Conservation (phyloP, 2,329 filamentous ascomycete genomes). For the Thyridium curvatum region DNA sequence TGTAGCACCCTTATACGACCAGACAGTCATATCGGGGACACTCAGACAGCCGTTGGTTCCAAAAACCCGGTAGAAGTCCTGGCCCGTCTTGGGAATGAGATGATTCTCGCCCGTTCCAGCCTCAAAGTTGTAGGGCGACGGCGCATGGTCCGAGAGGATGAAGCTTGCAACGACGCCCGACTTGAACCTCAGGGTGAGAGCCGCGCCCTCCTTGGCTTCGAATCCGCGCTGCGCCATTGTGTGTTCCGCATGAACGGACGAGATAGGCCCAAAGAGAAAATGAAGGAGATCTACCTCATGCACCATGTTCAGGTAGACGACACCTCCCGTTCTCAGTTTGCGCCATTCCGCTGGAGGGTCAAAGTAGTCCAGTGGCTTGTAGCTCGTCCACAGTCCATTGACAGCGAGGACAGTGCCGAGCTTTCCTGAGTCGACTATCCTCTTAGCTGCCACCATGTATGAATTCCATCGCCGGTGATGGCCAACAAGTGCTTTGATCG, state of each 20-base stretch:
- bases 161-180: constrained; percentile 52
- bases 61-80: constrained; percentile 48
- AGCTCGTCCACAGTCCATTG: constrained; percentile 46
- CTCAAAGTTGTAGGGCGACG: constrained; percentile 49
- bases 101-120: constrained; percentile 54
- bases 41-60: constrained; percentile 43
- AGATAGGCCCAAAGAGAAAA: constrained; percentile 46
- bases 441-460: constrained; percentile 43
- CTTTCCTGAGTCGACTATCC: constrained; percentile 26
- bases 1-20: constrained; percentile 30
- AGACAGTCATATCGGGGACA: constrained; percentile 45
- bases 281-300: constrained; percentile 55
- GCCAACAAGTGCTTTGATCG: constrained; percentile 34
- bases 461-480: constrained; percentile 56
- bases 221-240: constrained; percentile 34
- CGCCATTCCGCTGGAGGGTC: constrained; percentile 37
- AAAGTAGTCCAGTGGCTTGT: constrained; percentile 46
- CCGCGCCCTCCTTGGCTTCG: constrained; percentile 49
- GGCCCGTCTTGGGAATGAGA: constrained; percentile 32
- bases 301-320: constrained; percentile 50
- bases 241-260: constrained; percentile 41
- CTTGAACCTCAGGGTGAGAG: constrained; percentile 44
- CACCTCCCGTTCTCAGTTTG: constrained; percentile 32
- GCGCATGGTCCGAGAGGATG: constrained; percentile 43
- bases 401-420: constrained; percentile 44